Evolutionary conservation across 345 rosid species (phyloP).

Genomic region (Nasturtium officinale): DNA sequence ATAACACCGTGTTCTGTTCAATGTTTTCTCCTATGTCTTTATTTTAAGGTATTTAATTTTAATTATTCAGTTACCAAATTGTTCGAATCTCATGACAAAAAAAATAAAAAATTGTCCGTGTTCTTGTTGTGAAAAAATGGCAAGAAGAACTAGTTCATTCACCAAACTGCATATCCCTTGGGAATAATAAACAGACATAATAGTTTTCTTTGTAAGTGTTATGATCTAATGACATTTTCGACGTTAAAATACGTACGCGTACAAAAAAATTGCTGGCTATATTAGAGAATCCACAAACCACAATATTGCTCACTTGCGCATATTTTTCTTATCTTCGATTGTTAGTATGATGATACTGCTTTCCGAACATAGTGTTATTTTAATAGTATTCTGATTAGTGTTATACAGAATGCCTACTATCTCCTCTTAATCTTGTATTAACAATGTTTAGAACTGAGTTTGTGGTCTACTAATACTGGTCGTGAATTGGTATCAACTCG

Average conservation of each 20-base stretch:
- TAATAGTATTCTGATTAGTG: no score
- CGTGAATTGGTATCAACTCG: neutral
- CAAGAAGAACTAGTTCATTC: neutral
- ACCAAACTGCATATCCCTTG: neutral
- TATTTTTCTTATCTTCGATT: neutral
- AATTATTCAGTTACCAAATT: neutral
- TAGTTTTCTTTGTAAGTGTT: no score
- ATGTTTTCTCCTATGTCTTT: constrained; percentile 26
- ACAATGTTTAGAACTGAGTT: neutral
- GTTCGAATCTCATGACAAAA: no score
- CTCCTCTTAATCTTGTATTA: no score
- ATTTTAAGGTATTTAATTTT: neutral
- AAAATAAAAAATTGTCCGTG: no score
- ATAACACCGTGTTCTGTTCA: constrained; percentile 18
- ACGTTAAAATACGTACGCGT: neutral
- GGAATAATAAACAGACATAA: neutral
- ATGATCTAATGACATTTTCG: neutral
- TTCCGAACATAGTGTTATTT: no score
- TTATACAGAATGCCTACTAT: no score
- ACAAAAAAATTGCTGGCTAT: neutral
- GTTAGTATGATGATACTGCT: neutral
- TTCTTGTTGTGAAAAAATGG: neutral
- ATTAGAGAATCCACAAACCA: neutral
- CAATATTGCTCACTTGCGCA: neutral
- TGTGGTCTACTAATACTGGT: neutral